Evolutionary conservation across 805 yeast species (phyloP), one percentile per base, ranked within the genome.

Genomic region (Nakazawaea siamensis): DNA sequence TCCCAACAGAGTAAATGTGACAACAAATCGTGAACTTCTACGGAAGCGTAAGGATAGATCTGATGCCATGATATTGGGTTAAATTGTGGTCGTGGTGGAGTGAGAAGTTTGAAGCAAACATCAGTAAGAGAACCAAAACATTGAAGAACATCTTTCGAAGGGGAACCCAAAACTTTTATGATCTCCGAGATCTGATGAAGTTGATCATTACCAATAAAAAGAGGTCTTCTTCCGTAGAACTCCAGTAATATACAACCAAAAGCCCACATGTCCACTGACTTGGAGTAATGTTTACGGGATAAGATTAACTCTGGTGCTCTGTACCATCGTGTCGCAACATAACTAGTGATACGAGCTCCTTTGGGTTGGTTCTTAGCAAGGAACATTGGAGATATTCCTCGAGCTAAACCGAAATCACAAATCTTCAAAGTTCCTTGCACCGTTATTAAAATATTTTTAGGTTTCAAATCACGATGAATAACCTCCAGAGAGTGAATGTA

Each of bases 241-340:
- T 88, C 97, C 2, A 80, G 94, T 40, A 87, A 57, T 8, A 88
- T 86, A 50, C 97, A 88, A 1, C 97, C 97, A 8, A 80, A 74
- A 0, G 96, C 87, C 97, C 97, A 88, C 64, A 88, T 65, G 54
- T 88, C 97, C 31, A 88, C 80, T 17, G 73, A 66, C 38, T 80
- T 80, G 3, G 76, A 68, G 50, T 85, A 85, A 13, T 46, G 49
- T 34, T 64, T 68, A 38, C 70, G 65, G 9, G 82, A 68, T 23
- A 87, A 55, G 29, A 88, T 72, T 31, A 88, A 64, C 49, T 88
- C 97, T 0, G 97, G 97, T 0, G 97, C 96, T 29, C 97, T 65
- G 50, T 88, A 88, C 95, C 96, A 88, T 39, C 97, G 61, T 0
- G 97, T 88, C 0, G 96, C 96, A 17, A 88, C 96, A 51, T 88